Evolutionary conservation across 352 stramenopile species (phyloP).

Genomic region (Phytophthora meadii): DNA sequence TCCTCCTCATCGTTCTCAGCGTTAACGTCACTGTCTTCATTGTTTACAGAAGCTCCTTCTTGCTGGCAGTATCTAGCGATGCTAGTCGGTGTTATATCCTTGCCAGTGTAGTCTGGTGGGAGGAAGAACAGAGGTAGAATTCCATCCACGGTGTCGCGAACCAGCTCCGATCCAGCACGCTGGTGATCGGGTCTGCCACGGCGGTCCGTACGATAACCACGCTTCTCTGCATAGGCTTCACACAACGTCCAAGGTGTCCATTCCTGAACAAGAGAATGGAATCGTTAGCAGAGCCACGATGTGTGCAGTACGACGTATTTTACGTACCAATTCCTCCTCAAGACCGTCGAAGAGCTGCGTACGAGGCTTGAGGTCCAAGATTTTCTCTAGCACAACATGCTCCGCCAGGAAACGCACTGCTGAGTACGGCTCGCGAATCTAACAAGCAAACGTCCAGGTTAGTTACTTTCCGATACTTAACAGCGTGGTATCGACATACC

Average conservation of each 20-base stretch:
- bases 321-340: constrained; percentile 71
- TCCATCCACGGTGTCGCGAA: constrained; percentile 83
- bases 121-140: constrained; percentile 86
- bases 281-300: no score
- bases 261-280: constrained; percentile 42
- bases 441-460: constrained; percentile 6
- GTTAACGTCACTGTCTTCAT: constrained; percentile 16
- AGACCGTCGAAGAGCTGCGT: constrained; percentile 81
- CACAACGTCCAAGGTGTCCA: constrained; percentile 87
- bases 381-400: constrained; percentile 69
- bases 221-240: constrained; percentile 87
- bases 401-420: constrained; percentile 87
- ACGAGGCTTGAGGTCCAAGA: constrained; percentile 77
- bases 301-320: neutral
- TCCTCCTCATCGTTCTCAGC: constrained; percentile 27
- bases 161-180: constrained; percentile 79
- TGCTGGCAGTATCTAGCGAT: constrained; percentile 43
- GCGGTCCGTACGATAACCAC: constrained; percentile 81
- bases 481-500: constrained; percentile 27
- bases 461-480: constrained; percentile 5
- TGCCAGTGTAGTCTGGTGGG: constrained; percentile 74
- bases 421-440: constrained; percentile 91
- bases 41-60: constrained; percentile 24
- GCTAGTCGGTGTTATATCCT: constrained; percentile 49
- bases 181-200: constrained; percentile 83